A percentile compares a stretch with the other conserved stretches of the same genome.
Conservation (phyloP, 2,329 filamentous ascomycete genomes). For the Plenodomus lindquistii region DNA sequence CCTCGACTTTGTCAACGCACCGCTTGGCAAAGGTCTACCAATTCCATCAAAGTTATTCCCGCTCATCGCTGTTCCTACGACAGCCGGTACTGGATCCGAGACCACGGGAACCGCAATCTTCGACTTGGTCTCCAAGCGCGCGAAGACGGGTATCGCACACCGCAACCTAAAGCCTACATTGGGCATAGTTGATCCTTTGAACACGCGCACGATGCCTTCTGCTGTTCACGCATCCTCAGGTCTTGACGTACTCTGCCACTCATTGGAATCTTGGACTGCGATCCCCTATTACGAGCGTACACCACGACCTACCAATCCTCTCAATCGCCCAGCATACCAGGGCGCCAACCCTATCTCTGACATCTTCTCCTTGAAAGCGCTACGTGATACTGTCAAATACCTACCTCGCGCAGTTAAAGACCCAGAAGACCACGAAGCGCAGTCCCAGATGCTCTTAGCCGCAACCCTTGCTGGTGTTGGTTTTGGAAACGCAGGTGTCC, state of each 20-base stretch:
- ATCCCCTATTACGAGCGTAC: constrained; percentile 89
- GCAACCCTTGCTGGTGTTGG: constrained; percentile 93
- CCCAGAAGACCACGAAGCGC: constrained; percentile 88
- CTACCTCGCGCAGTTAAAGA: constrained; percentile 84
- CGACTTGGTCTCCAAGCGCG: constrained; percentile 83
- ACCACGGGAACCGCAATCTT: constrained; percentile 99
- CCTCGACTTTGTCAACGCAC: constrained; percentile 96
- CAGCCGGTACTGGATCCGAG: constrained; percentile 85
- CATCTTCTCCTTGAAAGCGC: constrained; percentile 88
- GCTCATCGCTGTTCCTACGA: constrained; percentile 82
- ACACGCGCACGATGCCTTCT: constrained; percentile 93
- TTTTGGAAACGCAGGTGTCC: constrained; percentile 96
- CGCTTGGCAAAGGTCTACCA: constrained; percentile 80
- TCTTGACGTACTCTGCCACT: constrained; percentile 92
- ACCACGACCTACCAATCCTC: constrained; percentile 84
- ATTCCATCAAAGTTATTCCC: constrained; percentile 73
- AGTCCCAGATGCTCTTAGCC: constrained; percentile 93
- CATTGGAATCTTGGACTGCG: constrained; percentile 94
- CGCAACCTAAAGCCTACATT: constrained; percentile 93
- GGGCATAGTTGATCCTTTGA: constrained; percentile 83
- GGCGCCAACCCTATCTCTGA: constrained; percentile 97
- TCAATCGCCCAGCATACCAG: constrained; percentile 91
- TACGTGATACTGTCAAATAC: constrained; percentile 85
- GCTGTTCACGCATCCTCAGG: constrained; percentile 91
- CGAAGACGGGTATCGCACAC: constrained; percentile 96